Evolutionary conservation across 2,329 filamentous ascomycete genomes (phyloP), one percentile per base, ranked within the genome.

Genomic region (Leptographium wingfieldii): DNA sequence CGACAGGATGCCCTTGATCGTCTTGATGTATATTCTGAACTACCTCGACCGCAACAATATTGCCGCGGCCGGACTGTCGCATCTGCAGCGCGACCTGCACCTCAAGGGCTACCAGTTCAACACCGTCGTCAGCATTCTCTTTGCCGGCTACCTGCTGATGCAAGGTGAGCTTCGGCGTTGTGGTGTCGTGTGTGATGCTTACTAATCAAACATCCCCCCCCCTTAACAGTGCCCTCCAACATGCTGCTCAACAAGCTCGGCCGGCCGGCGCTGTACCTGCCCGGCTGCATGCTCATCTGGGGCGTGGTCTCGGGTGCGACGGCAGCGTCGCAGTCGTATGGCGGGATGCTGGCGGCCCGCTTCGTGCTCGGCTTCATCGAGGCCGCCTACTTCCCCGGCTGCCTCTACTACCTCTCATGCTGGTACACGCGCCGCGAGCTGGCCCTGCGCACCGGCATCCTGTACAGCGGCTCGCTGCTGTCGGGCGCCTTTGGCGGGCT

Each of bases 311-410:
- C 38, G 22, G 27, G 16, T 14, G 12, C 16, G 11, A 48, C 40
- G 3, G 55, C 16, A 25, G 14, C 27, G 22, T 11, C 40, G 38
- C 3, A 19, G 12, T 19, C 22, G 22, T 46, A 31, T 6, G 55
- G 55, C 55, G 55, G 38, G 25, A 29, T 61, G 11, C 46, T 51
- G 14, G 48, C 51, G 29, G 29, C n/a, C 19, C 57, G 59, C 16
- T 60, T 60, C 49, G 54, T 57, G 55, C 49, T 60, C 33, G 59
- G 59, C 38, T 53, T 57, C 51, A 56, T 60, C 7, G 62, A 63
- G 48, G 60, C 60, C 10, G 48, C 53, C 51, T 62, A 58, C 33
- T 43, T 58, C 29, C 86, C 86, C 0, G 86, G 86, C 0, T 72
- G 87, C 62, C 70, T 77, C 33, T 62, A 63, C 51, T 62, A 63